Percentiles rank a stretch among this genome's conserved stretches.
phyloP scores from a whole-genome alignment of 1,284 basidiomycete genomes.

The Puccinia polysora region DNA sequence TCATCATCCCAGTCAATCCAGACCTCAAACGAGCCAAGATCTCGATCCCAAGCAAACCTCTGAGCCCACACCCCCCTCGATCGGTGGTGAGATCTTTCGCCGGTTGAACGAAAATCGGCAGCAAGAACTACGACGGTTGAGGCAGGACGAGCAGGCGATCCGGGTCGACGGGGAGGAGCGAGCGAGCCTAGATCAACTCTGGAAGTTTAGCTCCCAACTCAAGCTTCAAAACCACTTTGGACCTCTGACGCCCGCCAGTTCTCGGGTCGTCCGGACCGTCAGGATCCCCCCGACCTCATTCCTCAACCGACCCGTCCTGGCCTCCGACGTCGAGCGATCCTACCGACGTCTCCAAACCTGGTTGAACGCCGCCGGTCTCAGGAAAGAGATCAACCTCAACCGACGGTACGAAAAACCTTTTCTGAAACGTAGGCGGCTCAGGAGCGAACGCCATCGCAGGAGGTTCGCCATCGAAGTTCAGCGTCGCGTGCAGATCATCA shows the following conservation, averaged over 20 bases:
- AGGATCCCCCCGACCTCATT: constrained; percentile 30
- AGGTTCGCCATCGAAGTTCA: constrained; percentile 43
- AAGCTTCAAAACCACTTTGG: constrained; percentile 36
- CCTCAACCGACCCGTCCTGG: constrained; percentile 19
- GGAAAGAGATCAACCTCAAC: constrained; percentile 30
- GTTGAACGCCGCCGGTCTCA: constrained; percentile 19
- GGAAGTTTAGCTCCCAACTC: constrained; percentile 21
- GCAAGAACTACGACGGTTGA: constrained; percentile 6
- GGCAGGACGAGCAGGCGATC: constrained; percentile 1
- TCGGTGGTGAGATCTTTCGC: constrained; percentile 28
- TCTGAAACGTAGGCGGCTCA: constrained; percentile 30
- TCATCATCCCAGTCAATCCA: background rate
- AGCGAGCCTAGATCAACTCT: constrained; percentile 42
- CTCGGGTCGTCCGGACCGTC: constrained; percentile 29
- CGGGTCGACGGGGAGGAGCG: constrained; percentile 12
- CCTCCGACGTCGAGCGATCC: constrained; percentile 37
- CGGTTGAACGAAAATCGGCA: constrained; percentile 30
- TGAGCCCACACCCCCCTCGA: background rate
- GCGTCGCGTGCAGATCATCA: constrained; percentile 37
- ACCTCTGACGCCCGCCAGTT: constrained; percentile 34
- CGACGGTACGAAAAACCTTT: constrained; percentile 42
- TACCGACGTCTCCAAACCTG: constrained; percentile 12
- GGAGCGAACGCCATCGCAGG: constrained; percentile 35
- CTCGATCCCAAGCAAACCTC: background rate
- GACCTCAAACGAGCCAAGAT: background rate